Conservation (phyloP, 345 rosid species). For the Eucalyptus erythrocorys region DNA sequence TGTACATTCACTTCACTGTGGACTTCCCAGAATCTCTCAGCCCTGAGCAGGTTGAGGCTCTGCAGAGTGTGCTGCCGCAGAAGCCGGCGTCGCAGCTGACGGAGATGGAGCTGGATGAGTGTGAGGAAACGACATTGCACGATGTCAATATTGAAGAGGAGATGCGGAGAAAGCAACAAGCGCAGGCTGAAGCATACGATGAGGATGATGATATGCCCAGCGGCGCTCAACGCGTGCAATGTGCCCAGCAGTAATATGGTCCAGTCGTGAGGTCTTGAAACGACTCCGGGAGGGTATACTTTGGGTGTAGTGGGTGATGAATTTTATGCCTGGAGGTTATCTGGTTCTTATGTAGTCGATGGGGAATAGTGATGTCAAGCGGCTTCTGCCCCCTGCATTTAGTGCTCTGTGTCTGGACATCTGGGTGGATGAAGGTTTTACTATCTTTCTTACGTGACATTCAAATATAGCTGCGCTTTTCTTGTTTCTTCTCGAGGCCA, state of each 20-base stretch:
- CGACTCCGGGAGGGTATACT: neutral
- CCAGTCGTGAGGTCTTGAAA: neutral
- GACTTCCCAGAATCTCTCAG: conserved; percentile 83
- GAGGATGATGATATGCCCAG: conserved; percentile 46
- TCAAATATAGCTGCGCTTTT: neutral
- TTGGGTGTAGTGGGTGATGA: neutral
- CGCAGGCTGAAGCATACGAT: conserved; percentile 36
- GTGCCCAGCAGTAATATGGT: conserved; percentile 56
- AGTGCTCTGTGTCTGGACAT: neutral
- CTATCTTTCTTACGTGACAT: neutral
- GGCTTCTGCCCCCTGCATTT: neutral
- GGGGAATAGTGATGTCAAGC: neutral
- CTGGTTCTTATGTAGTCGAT: neutral
- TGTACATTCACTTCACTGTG: conserved; percentile 69
- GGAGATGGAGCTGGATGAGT: conserved; percentile 80
- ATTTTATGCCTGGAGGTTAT: neutral
- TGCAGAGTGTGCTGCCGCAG: conserved; percentile 52
- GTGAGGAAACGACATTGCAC: conserved; percentile 81
- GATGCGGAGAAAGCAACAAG: conserved; percentile 65
- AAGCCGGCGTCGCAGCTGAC: conserved; percentile 30
- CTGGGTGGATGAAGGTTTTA: neutral
- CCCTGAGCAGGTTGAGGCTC: conserved; percentile 58
- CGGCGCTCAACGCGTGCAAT: conserved; percentile 56
- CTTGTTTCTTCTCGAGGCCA: neutral
- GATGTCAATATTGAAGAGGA: conserved; percentile 90